Percentiles rank a stretch among this genome's conserved stretches.
Evolutionary conservation across 2,329 filamentous ascomycete species (phyloP).

Genomic region (Beauveria pseudobassiana): DNA sequence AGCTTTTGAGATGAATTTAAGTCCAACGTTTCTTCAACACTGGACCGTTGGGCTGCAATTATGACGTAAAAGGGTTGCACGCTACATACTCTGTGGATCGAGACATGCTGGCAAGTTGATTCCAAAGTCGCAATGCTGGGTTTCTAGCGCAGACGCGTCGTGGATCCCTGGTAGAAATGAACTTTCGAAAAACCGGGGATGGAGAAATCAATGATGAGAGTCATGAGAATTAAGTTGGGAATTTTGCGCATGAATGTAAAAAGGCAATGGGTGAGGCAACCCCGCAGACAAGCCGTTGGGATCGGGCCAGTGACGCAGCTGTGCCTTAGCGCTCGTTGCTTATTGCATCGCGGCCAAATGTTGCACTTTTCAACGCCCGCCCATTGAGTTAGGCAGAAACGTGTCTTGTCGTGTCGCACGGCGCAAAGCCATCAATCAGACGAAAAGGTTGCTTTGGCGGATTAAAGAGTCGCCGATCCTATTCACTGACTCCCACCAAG

Average conservation of each 20-base stretch:
- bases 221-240: background rate
- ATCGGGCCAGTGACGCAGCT: constrained; percentile 5
- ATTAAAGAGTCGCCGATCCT: background rate
- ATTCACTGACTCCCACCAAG: background rate
- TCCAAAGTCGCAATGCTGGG: background rate
- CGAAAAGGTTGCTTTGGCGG: background rate
- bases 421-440: background rate
- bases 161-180: background rate
- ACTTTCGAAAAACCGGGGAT: background rate
- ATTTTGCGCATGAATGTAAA: too few species aligned
- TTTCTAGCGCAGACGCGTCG: background rate
- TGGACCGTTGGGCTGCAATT: background rate
- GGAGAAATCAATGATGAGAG: background rate
- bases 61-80: background rate
- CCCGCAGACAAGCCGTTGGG: background rate
- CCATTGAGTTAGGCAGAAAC: background rate
- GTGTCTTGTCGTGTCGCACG: background rate
- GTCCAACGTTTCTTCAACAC: background rate
- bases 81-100: constrained; percentile 2
- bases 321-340: constrained; percentile 5
- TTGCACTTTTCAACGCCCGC: background rate
- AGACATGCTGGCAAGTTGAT: background rate
- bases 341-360: background rate
- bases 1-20: background rate
- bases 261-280: background rate